Evolutionary conservation across 164 flowering plant species (phyloP), one percentile per base, ranked within the genome.

Genomic region (Kalanchoe fedtschenkoi): DNA sequence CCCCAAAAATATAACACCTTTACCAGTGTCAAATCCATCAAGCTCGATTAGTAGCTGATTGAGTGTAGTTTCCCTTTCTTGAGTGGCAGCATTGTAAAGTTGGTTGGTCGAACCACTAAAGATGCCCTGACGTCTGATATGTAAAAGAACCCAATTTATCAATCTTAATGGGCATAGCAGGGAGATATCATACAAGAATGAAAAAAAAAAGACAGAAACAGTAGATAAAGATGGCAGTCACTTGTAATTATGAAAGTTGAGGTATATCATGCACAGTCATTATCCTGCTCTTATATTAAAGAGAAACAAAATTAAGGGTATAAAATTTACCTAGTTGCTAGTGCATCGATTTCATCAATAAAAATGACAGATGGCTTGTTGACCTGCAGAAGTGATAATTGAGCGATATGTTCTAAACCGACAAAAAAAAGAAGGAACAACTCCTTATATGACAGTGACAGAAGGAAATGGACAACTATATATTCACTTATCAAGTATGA

Each of bases 11-110:
- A 93, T 93, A 56, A 93, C 97, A 71, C 97, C 99, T 80, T 88
- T 88, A 35, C 97, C 95, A 64, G 97, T 93, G 76, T 93, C 99
- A 75, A 93, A 93, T 11, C 99, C 99, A 75, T 93, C 99, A 69
- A 93, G 89, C 76, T 93, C 99, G 68, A 88, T 93, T 59, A 93
- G 70, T 21, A 93, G 87, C 80, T 93, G 99, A 72, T 93, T 93
- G 78, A 93, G 69, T 32, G 99, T 90, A 54, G 96, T 88, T 78
- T 93, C 99, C 71, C 97, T 79, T 77, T 93, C 99, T 77, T 93
- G 97, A 65, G 95, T 90, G 54, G 91, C 91, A 46, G 96, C 96
- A 83, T 86, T 90, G 66, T 90, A 88, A 38, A 82, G 73, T 51
- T 76, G 65, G 60, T 89, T 78, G 21, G 80, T 75, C 57, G 88